Evolutionary conservation across 805 yeast species (phyloP).

Genomic region (Teunomyces panamensis): DNA sequence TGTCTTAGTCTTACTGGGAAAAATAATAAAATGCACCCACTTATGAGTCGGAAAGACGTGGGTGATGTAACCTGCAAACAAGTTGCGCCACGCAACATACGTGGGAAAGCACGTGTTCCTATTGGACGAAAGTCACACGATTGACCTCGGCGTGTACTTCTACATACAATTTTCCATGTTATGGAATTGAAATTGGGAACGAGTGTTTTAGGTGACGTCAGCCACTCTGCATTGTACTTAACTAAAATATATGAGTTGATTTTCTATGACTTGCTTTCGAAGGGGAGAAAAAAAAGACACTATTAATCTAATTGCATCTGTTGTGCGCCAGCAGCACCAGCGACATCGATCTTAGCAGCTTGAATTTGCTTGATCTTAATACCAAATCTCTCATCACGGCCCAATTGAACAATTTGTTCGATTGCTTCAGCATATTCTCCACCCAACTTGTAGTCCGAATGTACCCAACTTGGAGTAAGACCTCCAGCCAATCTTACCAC

Average conservation of each 20-base stretch:
- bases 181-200: too few species aligned
- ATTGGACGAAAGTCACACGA: slow-evolving; percentile 3
- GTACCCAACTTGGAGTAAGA: slow-evolving; percentile 79
- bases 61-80: background rate
- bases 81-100: background rate
- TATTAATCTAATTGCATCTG: slow-evolving; percentile 18
- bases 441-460: slow-evolving; percentile 65
- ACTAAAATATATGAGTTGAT: too few species aligned
- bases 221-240: background rate
- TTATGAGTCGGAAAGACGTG: background rate
- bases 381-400: slow-evolving; percentile 70
- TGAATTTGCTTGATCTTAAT: slow-evolving; percentile 60
- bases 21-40: too few species aligned
- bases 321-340: slow-evolving; percentile 7
- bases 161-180: background rate
- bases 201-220: background rate
- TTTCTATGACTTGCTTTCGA: background rate
- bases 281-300: too few species aligned
- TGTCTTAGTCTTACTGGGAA: too few species aligned
- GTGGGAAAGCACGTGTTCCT: background rate
- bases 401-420: slow-evolving; percentile 53
- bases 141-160: background rate
- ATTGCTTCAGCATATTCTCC: slow-evolving; percentile 47
- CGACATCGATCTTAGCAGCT: slow-evolving; percentile 41
- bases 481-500: slow-evolving; percentile 83